A percentile compares a stretch with the other conserved stretches of the same genome.
phyloP scores from a whole-genome alignment of 768 basidiomycete genomes.

The Suillus decipiens region DNA sequence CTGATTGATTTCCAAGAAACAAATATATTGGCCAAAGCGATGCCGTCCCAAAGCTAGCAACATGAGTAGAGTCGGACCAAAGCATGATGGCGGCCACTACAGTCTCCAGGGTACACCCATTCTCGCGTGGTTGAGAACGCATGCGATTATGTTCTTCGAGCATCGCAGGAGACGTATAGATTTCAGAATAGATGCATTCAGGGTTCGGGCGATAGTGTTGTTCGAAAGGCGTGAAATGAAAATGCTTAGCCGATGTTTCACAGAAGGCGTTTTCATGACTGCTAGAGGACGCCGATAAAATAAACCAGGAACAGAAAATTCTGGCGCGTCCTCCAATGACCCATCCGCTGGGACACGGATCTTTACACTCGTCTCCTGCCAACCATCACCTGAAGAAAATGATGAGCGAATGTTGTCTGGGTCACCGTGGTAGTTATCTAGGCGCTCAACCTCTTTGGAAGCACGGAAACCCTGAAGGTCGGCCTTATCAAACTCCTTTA shows the following conservation, averaged over 20 bases:
- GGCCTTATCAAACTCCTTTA: conserved; percentile 10
- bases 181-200: conserved; percentile 23
- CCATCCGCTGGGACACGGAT: conserved; percentile 13
- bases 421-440: not conserved
- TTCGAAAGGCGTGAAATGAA: conserved; percentile 21
- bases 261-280: conserved; percentile 29
- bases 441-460: not conserved
- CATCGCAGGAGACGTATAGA: conserved; percentile 24
- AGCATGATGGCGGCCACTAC: conserved; percentile 25
- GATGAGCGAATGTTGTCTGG: not conserved
- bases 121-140: too few species aligned
- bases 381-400: not conserved
- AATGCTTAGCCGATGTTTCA: conserved; percentile 17
- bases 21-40: conserved; percentile 19
- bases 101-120: conserved; percentile 15
- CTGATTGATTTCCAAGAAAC: too few species aligned
- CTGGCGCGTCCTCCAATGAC: not conserved
- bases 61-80: conserved; percentile 28
- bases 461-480: conserved; percentile 11
- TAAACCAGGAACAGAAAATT: conserved; percentile 31
- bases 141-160: conserved; percentile 13
- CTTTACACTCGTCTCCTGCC: conserved; percentile 14
- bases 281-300: conserved; percentile 25
- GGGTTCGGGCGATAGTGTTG: conserved; percentile 13
- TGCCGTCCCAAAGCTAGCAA: conserved; percentile 21